A percentile compares a stretch with the other conserved stretches of the same genome.
phyloP scores from a whole-genome alignment of 768 basidiomycete species.

The Termitomyces sp. region DNA sequence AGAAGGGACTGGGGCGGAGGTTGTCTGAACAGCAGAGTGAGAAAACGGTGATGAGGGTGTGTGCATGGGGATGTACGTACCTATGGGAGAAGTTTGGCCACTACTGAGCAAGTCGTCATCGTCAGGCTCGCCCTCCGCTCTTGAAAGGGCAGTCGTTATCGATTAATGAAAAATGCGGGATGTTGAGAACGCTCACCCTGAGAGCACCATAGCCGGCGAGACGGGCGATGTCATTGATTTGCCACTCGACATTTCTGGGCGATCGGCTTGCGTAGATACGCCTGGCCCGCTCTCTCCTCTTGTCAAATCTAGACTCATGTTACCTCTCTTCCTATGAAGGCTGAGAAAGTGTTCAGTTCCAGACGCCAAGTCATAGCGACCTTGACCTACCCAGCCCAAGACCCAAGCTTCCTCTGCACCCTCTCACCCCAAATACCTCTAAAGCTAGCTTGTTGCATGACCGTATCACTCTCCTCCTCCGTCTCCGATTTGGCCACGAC shows the following conservation, averaged over 20 bases:
- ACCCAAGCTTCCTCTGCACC: constrained; percentile 37
- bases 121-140: constrained; percentile 21
- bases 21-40: constrained; percentile 8
- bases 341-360: constrained; percentile 7
- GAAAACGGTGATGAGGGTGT: not conserved
- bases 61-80: constrained; percentile 39
- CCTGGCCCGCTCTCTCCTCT: constrained; percentile 2
- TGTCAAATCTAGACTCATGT: constrained; percentile 13
- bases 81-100: constrained; percentile 68
- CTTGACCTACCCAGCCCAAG: constrained; percentile 35
- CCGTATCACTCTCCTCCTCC: constrained; percentile 40
- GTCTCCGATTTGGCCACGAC: constrained; percentile 27
- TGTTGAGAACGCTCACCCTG: constrained; percentile 15
- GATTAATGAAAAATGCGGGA: not conserved
- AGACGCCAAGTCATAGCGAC: not conserved
- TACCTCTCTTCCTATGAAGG: constrained; percentile 18
- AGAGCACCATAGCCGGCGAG: constrained; percentile 24
- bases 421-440: constrained; percentile 36
- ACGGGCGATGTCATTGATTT: constrained; percentile 23
- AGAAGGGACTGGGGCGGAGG: constrained; percentile 16
- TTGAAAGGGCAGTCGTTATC: not conserved
- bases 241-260: constrained; percentile 4
- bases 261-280: not conserved
- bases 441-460: constrained; percentile 17
- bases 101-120: constrained; percentile 75